These are phyloP conservation scores for Melastoma candidum DNA, from an alignment of 441 rosid species.

Conservation along the genomic window DNA sequence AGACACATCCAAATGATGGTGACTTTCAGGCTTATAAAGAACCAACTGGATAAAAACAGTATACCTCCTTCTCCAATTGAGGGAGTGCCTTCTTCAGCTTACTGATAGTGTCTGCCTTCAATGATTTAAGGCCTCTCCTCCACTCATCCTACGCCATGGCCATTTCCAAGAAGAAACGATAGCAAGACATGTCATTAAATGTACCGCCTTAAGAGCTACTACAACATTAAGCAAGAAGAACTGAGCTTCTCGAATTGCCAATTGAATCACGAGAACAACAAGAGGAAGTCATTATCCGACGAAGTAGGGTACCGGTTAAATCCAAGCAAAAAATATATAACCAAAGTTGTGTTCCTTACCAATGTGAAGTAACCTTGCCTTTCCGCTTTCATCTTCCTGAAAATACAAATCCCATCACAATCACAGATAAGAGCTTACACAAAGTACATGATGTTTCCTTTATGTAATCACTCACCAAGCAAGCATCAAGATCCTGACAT, in stretches of 20 bases:
- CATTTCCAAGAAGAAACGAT: too few relatives aligned
- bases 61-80: conserved; percentile 57
- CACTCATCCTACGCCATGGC: conserved; percentile 61
- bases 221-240: too few relatives aligned
- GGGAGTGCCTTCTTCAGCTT: conserved; percentile 71
- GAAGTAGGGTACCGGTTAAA: too few relatives aligned
- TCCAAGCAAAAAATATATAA: neutral
- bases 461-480: conserved; percentile 59
- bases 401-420: conserved; percentile 6
- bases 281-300: too few relatives aligned
- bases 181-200: too few relatives aligned
- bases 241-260: too few relatives aligned
- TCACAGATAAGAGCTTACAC: conserved; percentile 5
- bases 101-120: conserved; percentile 49
- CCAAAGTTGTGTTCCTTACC: conserved; percentile 31
- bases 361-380: conserved; percentile 91
- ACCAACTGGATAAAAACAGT: neutral
- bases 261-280: too few relatives aligned
- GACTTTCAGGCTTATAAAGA: neutral
- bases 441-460: neutral
- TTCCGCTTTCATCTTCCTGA: conserved; percentile 96
- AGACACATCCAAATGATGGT: too few relatives aligned
- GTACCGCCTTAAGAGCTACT: too few relatives aligned
- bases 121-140: conserved; percentile 64
- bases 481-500: conserved; percentile 91